Conservation (phyloP, 2,329 filamentous ascomycete species). For the Claviceps maximensis region DNA sequence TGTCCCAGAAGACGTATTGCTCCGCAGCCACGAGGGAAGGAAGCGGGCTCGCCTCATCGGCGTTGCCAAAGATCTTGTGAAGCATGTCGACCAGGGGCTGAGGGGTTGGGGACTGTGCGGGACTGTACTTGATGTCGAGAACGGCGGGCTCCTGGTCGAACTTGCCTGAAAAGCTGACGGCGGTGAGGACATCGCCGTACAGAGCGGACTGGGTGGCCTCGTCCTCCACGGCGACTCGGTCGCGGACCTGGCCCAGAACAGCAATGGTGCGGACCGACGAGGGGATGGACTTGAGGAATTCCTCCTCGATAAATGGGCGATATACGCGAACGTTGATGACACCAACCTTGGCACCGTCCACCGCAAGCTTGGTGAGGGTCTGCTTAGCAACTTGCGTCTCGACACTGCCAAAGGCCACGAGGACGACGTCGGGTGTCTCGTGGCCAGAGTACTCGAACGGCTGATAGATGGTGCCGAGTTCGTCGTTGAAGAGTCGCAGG, state of each 20-base stretch:
- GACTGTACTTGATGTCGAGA: constrained; percentile 80
- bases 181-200: constrained; percentile 81
- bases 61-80: constrained; percentile 38
- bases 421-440: constrained; percentile 60
- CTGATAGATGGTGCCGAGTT: constrained; percentile 85
- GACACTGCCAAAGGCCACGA: constrained; percentile 86
- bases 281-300: constrained; percentile 74
- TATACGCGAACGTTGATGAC: constrained; percentile 88
- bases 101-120: constrained; percentile 44
- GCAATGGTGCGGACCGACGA: constrained; percentile 61
- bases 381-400: constrained; percentile 80
- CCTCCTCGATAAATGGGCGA: constrained; percentile 88
- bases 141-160: constrained; percentile 51
- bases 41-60: constrained; percentile 31
- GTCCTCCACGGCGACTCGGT: constrained; percentile 61
- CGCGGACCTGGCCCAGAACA: constrained; percentile 78
- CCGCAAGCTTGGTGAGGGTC: constrained; percentile 58
- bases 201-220: constrained; percentile 67
- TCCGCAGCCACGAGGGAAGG: constrained; percentile 44
- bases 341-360: constrained; percentile 65
- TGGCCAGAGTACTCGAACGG: constrained; percentile 93
- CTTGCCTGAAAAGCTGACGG: constrained; percentile 64
- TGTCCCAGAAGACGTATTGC: constrained; percentile 91
- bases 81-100: constrained; percentile 38
- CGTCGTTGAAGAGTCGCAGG: constrained; percentile 66